These are phyloP conservation scores for Halophytophthora batemanensis DNA, from an alignment of 352 stramenopile genomes.

Conservation along the genomic window DNA sequence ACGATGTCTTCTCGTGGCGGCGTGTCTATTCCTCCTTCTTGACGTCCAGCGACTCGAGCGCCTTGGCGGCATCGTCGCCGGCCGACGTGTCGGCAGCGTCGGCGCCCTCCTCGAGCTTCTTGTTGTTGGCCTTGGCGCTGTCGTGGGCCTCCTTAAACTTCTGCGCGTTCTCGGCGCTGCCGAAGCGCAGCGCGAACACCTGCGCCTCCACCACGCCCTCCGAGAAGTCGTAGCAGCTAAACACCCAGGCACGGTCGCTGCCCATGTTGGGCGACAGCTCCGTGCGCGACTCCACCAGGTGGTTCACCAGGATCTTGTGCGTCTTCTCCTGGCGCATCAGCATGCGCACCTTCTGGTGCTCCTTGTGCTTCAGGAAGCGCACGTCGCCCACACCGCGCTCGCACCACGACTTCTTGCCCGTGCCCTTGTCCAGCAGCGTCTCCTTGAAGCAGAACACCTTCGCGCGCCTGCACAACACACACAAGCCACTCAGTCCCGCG, in stretches of 20 bases:
- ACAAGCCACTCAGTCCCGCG: not conserved
- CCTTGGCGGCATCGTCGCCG: slow-evolving; percentile 93
- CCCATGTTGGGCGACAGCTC: slow-evolving; percentile 95
- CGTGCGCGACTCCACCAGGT: slow-evolving; percentile 96
- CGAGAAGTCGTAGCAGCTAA: slow-evolving; percentile 97
- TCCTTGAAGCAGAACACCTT: slow-evolving; percentile 98
- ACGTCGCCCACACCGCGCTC: slow-evolving; percentile 96
- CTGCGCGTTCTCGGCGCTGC: slow-evolving; percentile 93
- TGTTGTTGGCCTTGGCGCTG: slow-evolving; percentile 93
- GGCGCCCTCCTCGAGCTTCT: slow-evolving; percentile 89
- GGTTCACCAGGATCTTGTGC: slow-evolving; percentile 98
- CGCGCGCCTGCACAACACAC: slow-evolving; percentile 55
- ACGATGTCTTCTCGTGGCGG: slow-evolving; percentile 1
- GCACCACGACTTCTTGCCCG: slow-evolving; percentile 97
- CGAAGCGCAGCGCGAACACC: slow-evolving; percentile 92
- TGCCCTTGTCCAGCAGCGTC: slow-evolving; percentile 97
- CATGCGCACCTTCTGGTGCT: slow-evolving; percentile 91
- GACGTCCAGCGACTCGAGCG: slow-evolving; percentile 87
- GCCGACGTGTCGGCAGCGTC: slow-evolving; percentile 90
- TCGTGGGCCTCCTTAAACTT: slow-evolving; percentile 97
- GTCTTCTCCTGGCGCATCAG: slow-evolving; percentile 99
- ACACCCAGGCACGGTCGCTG: slow-evolving; percentile 96
- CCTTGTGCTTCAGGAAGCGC: slow-evolving; percentile 97
- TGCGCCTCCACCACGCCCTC: slow-evolving; percentile 92
- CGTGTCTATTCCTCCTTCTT: slow-evolving; percentile 86